A percentile compares a stretch with the other conserved stretches of the same genome.
Evolutionary conservation across 2,329 filamentous ascomycete genomes (phyloP).

Genomic region (Teratosphaeria viscida): DNA sequence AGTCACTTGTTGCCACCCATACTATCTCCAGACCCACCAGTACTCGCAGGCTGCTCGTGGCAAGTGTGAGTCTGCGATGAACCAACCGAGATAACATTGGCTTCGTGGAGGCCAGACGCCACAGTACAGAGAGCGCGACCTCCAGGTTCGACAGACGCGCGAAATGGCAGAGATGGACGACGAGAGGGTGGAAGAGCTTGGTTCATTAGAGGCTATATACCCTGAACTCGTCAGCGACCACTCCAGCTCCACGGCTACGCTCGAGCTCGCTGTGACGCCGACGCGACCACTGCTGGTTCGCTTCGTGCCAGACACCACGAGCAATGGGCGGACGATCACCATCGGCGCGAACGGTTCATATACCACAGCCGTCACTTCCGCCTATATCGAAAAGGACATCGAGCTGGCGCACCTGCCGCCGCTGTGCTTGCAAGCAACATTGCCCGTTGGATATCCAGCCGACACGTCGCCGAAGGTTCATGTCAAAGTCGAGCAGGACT

Average conservation of each 20-base stretch:
- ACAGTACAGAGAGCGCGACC: neutral
- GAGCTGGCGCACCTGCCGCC: conserved; percentile 48
- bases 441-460: conserved; percentile 48
- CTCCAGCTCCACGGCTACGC: conserved; percentile 38
- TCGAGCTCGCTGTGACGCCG: conserved; percentile 48
- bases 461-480: conserved; percentile 40
- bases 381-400: conserved; percentile 27
- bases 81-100: conserved; percentile 12
- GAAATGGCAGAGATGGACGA: conserved; percentile 35
- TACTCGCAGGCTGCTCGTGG: neutral
- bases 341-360: conserved; percentile 1
- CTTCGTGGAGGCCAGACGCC: conserved; percentile 2
- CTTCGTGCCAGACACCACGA: conserved; percentile 13
- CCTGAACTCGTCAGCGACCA: conserved; percentile 46
- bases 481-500: conserved; percentile 40
- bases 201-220: conserved; percentile 50
- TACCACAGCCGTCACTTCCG: conserved; percentile 4
- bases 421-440: conserved; percentile 40
- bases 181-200: conserved; percentile 50
- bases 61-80: neutral
- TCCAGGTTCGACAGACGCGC: neutral
- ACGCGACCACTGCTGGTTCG: conserved; percentile 37
- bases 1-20: neutral
- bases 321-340: neutral
- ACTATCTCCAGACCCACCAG: neutral